Evolutionary conservation across 2,329 filamentous ascomycete genomes (phyloP).

Genomic region (Pseudogymnoascus sp.): DNA sequence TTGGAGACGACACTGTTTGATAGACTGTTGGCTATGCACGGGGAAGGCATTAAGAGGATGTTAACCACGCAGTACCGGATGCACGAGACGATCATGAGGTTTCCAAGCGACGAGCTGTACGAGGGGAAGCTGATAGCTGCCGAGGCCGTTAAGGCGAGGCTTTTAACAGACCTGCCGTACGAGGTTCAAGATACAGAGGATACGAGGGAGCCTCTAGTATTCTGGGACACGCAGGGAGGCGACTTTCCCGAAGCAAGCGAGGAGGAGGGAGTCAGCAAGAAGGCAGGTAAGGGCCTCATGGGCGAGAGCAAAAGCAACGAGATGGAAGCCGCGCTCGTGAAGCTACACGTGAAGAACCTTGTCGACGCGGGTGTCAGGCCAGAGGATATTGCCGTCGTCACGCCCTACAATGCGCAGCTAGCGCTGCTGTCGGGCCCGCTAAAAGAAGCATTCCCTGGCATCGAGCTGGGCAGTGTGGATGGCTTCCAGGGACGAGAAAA

Average conservation of each 20-base stretch:
- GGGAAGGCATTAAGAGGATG: slow-evolving; percentile 80
- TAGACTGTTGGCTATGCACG: slow-evolving; percentile 73
- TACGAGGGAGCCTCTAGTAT: slow-evolving; percentile 78
- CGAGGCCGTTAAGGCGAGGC: slow-evolving; percentile 63
- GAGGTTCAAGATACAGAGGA: slow-evolving; percentile 74
- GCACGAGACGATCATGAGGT: slow-evolving; percentile 93
- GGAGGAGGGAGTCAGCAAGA: slow-evolving; percentile 51
- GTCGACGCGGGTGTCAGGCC: slow-evolving; percentile 71
- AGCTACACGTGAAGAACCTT: slow-evolving; percentile 65
- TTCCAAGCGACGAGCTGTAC: slow-evolving; percentile 85
- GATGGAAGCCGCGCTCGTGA: slow-evolving; percentile 77
- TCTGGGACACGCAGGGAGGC: slow-evolving; percentile 93
- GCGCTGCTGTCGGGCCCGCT: slow-evolving; percentile 66
- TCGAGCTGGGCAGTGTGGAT: slow-evolving; percentile 94
- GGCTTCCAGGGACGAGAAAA: slow-evolving; percentile 97
- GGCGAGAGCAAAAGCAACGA: slow-evolving; percentile 86
- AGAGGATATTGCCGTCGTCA: slow-evolving; percentile 86
- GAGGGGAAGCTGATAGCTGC: slow-evolving; percentile 73
- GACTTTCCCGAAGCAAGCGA: slow-evolving; percentile 80
- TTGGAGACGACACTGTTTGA: slow-evolving; percentile 93
- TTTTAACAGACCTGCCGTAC: slow-evolving; percentile 73
- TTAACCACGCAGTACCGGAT: slow-evolving; percentile 96
- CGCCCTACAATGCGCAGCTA: slow-evolving; percentile 89
- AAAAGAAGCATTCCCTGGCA: slow-evolving; percentile 71
- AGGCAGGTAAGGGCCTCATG: slow-evolving; percentile 40